Percentiles rank a stretch among this genome's conserved stretches.
phyloP scores from a whole-genome alignment of 495 filamentous ascomycete species.

The Glonium stellatum region DNA sequence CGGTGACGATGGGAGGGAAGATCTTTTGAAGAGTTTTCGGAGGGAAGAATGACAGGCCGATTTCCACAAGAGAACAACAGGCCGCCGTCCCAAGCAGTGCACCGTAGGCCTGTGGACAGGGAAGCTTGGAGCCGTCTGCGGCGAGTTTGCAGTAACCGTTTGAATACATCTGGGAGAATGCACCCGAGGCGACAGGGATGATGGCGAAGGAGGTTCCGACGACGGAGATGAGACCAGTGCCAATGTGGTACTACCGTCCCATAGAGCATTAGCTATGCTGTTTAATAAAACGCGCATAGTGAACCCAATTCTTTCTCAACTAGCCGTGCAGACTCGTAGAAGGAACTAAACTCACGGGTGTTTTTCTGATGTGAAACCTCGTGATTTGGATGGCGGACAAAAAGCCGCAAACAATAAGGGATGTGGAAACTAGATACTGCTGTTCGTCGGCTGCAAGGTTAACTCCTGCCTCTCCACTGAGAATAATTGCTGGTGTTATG shows the following conservation, averaged over 20 bases:
- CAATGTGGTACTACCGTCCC: background rate
- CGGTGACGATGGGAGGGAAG: constrained; percentile 82
- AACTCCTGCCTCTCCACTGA: constrained; percentile 59
- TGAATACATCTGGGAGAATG: constrained; percentile 72
- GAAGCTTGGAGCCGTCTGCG: constrained; percentile 55
- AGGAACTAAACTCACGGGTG: constrained; percentile 47
- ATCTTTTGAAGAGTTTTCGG: constrained; percentile 60
- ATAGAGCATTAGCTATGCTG: background rate
- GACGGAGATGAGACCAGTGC: constrained; percentile 81
- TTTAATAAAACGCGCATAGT: background rate
- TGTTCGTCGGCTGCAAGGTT: constrained; percentile 53
- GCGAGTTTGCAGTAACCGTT: constrained; percentile 65
- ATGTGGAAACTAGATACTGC: constrained; percentile 80
- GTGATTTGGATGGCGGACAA: constrained; percentile 73
- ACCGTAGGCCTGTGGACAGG: constrained; percentile 77
- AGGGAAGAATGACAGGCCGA: constrained; percentile 65
- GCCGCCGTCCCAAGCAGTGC: constrained; percentile 67
- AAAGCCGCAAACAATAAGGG: constrained; percentile 76
- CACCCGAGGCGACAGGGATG: constrained; percentile 71
- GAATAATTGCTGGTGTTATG: constrained; percentile 71
- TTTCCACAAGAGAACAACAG: constrained; percentile 62
- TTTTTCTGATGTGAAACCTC: constrained; percentile 65
- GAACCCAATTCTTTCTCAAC: too few species aligned
- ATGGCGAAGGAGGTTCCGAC: constrained; percentile 79
- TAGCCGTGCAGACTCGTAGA: background rate